Conservation (phyloP, 371 early-diverging fungal species). For the Zopfochytrium polystomum region DNA sequence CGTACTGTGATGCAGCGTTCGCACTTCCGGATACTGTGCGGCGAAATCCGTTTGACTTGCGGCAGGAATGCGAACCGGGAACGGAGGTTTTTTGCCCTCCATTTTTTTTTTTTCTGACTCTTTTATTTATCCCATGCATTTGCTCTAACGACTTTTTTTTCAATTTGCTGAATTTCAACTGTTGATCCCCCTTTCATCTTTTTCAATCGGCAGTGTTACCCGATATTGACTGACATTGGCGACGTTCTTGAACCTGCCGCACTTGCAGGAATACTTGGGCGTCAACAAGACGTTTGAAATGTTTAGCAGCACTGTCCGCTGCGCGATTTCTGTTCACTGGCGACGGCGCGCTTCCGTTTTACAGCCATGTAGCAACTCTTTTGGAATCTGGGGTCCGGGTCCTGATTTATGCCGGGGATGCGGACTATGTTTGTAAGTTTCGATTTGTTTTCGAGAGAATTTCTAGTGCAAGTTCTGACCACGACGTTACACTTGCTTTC, state of each 20-base stretch:
- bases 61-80: constrained; percentile 48
- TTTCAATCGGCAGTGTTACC: constrained; percentile 4
- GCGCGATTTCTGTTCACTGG: constrained; percentile 70
- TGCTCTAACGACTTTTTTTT: no score
- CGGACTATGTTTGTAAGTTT: constrained; percentile 45
- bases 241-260: constrained; percentile 64
- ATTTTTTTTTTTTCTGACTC: no score
- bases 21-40: constrained; percentile 27
- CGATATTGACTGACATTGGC: constrained; percentile 71
- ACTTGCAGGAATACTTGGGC: constrained; percentile 79
- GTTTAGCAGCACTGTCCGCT: constrained; percentile 82
- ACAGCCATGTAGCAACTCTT: constrained; percentile 65
- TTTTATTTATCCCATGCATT: no score
- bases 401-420: constrained; percentile 84
- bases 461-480: constrained; percentile 51
- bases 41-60: constrained; percentile 46
- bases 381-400: constrained; percentile 77
- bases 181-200: background rate
- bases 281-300: constrained; percentile 65
- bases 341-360: constrained; percentile 90
- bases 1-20: constrained; percentile 17
- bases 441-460: no score
- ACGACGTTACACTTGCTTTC: background rate
- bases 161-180: no score
- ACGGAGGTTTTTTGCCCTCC: no score